Percentiles rank a stretch among this genome's conserved stretches.
These are phyloP conservation scores for Trichoderma cornu-damae DNA, from an alignment of 2,329 filamentous ascomycete species.

Conservation along the genomic window DNA sequence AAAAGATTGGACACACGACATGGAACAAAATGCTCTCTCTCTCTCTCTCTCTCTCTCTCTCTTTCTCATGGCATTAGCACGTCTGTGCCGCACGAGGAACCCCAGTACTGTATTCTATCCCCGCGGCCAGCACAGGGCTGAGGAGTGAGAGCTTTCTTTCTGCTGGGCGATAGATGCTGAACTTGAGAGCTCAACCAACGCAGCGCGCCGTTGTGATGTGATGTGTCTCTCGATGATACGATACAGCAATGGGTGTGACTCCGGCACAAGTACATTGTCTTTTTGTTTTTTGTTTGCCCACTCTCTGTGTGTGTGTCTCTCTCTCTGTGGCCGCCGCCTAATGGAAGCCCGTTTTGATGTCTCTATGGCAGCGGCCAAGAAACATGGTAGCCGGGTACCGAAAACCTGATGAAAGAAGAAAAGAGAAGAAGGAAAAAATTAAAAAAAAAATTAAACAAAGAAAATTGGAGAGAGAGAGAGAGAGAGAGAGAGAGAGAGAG, in stretches of 20 bases:
- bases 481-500: background rate
- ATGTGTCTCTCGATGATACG: conserved; percentile 8
- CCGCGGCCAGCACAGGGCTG: background rate
- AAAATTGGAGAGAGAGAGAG: too few relatives aligned
- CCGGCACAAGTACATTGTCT: background rate
- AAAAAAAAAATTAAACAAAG: background rate
- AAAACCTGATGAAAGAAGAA: background rate
- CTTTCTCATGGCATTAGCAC: too few relatives aligned
- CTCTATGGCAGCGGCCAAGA: background rate
- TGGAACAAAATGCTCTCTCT: too few relatives aligned
- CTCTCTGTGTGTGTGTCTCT: too few relatives aligned
- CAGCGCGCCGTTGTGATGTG: conserved; percentile 6
- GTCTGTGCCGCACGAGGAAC: background rate
- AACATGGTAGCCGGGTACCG: background rate
- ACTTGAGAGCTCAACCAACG: conserved; percentile 1
- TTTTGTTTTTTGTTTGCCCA: too few relatives aligned
- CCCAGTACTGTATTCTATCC: background rate
- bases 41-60: too few relatives aligned
- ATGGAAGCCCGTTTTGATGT: background rate
- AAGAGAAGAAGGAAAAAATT: background rate
- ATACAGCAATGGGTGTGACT: conserved; percentile 5
- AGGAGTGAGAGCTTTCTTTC: background rate
- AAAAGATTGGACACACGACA: background rate
- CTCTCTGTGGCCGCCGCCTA: background rate
- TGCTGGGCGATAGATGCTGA: background rate